phyloP scores from a whole-genome alignment of 805 yeast species.

The Myxozyma mucilagina region DNA sequence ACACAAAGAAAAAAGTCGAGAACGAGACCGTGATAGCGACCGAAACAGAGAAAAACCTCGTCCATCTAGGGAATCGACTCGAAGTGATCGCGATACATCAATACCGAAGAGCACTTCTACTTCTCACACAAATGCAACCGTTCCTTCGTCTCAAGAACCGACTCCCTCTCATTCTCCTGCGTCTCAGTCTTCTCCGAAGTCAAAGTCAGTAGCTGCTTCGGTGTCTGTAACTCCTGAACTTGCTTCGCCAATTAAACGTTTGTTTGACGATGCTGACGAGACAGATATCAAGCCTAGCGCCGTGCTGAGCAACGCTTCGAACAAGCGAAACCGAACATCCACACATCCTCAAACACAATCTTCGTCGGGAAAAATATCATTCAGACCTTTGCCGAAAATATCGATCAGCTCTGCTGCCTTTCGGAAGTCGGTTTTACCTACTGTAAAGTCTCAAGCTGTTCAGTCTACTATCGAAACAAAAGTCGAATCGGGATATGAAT shows the following conservation, averaged over 20 bases:
- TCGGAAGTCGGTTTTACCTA: neutral
- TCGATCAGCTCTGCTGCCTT: neutral
- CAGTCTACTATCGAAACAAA: neutral
- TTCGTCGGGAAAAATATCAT: neutral
- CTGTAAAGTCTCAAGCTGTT: neutral
- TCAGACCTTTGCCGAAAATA: slow-evolving; percentile 7
- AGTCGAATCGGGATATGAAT: neutral
- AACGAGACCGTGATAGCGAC: neutral
- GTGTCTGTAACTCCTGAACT: neutral
- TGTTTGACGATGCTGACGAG: neutral
- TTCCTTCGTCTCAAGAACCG: no score
- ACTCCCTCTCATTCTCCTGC: neutral
- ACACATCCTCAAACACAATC: neutral
- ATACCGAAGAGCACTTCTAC: neutral
- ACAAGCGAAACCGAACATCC: neutral
- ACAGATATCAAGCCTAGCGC: neutral
- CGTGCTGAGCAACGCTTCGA: neutral
- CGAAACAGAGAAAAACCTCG: neutral
- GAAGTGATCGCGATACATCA: neutral
- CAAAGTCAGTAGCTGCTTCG: neutral
- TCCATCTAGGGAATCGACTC: neutral
- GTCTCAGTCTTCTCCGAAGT: neutral
- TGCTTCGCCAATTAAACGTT: neutral
- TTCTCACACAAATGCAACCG: neutral
- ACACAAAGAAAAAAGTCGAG: no score